These are phyloP conservation scores for Onygena corvina DNA, from an alignment of 2,329 filamentous ascomycete species.

Conservation along the genomic window DNA sequence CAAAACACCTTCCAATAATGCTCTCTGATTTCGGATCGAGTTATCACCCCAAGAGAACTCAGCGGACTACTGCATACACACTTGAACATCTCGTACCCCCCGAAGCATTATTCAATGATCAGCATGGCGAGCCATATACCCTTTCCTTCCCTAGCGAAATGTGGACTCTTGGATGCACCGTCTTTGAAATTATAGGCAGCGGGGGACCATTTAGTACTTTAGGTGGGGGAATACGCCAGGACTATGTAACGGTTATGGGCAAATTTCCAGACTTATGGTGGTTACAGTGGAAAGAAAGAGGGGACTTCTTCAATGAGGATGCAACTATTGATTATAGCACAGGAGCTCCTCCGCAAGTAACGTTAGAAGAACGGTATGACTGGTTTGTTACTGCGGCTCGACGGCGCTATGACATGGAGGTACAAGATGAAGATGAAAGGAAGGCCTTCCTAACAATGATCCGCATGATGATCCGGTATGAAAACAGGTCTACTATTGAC, in stretches of 20 bases:
- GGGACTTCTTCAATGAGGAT: slow-evolving; percentile 14
- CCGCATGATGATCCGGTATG: slow-evolving; percentile 12
- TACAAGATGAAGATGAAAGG: slow-evolving; percentile 11
- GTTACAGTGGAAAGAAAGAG: slow-evolving; percentile 12
- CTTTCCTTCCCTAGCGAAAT: slow-evolving; percentile 15
- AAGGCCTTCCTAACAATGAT: slow-evolving; percentile 14
- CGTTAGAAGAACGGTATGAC: slow-evolving; percentile 12
- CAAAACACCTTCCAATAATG: slow-evolving; percentile 9
- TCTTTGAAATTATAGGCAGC: slow-evolving; percentile 14
- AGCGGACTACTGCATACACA: slow-evolving; percentile 8
- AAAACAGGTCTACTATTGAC: slow-evolving; percentile 13
- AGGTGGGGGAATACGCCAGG: slow-evolving; percentile 14
- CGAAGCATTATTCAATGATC: slow-evolving; percentile 12
- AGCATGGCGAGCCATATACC: slow-evolving; percentile 4
- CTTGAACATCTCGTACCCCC: slow-evolving; percentile 14
- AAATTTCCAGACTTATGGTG: slow-evolving; percentile 13
- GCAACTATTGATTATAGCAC: slow-evolving; percentile 13
- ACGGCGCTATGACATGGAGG: slow-evolving; percentile 12
- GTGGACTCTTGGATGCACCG: slow-evolving; percentile 14
- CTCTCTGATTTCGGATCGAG: slow-evolving; percentile 13
- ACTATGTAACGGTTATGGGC: slow-evolving; percentile 13
- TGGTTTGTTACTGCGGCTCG: slow-evolving; percentile 12
- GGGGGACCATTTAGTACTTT: slow-evolving; percentile 11
- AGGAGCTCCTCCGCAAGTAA: slow-evolving; percentile 10
- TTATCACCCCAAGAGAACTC: slow-evolving; percentile 9